These are phyloP conservation scores for Gossypium anomalum DNA, from an alignment of 345 rosid species.

Conservation along the genomic window DNA sequence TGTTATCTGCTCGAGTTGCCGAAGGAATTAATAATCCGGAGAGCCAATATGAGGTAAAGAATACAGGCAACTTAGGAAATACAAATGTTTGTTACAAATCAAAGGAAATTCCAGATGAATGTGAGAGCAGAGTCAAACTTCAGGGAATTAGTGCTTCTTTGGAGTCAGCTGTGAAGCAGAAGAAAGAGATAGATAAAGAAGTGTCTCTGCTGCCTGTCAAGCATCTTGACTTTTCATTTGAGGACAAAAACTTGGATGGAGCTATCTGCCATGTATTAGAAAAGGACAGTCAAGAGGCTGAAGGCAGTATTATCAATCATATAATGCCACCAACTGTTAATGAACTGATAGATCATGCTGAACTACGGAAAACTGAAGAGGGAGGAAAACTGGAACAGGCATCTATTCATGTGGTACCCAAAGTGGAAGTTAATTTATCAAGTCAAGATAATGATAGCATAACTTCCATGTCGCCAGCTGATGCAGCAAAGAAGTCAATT, in stretches of 20 bases:
- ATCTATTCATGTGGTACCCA: slow-evolving; percentile 21
- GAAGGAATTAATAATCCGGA: slow-evolving; percentile 23
- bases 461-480: slow-evolving; percentile 29
- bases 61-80: slow-evolving; percentile 24
- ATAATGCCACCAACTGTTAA: slow-evolving; percentile 26
- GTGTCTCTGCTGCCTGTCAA: slow-evolving; percentile 73
- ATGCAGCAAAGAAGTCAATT: slow-evolving; percentile 31
- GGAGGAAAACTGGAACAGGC: slow-evolving; percentile 22
- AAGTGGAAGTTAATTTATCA: slow-evolving; percentile 27
- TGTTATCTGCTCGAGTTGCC: slow-evolving; percentile 25
- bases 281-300: slow-evolving; percentile 34
- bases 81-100: slow-evolving; percentile 31
- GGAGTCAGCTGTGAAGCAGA: slow-evolving; percentile 34
- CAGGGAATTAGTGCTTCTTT: slow-evolving; percentile 31
- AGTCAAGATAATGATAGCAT: slow-evolving; percentile 29
- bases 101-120: slow-evolving; percentile 37
- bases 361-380: slow-evolving; percentile 27
- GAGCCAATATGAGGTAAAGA: slow-evolving; percentile 22
- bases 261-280: slow-evolving; percentile 22
- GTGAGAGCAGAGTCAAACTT: slow-evolving; percentile 34
- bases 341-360: slow-evolving; percentile 11
- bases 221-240: slow-evolving; percentile 69
- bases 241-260: slow-evolving; percentile 49
- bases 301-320: slow-evolving; percentile 25
- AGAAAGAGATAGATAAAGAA: slow-evolving; percentile 36